phyloP scores from a whole-genome alignment of 1,139 yeast species.

The Chernovozyma sophiae-reginae region DNA sequence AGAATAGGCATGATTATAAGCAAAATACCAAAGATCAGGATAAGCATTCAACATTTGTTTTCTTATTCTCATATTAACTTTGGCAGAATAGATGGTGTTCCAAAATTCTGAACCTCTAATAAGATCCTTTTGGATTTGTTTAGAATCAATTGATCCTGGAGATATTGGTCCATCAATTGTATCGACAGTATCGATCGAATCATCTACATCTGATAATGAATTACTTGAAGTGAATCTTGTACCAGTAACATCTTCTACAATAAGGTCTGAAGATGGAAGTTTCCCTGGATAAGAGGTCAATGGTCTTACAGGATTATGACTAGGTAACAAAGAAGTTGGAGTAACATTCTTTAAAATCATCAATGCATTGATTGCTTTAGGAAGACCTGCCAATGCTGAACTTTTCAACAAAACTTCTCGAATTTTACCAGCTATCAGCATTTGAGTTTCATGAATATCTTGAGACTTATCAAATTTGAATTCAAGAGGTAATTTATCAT shows the following conservation, averaged over 20 bases:
- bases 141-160: conserved; percentile 25
- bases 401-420: conserved; percentile 77
- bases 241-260: conserved; percentile 41
- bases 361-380: conserved; percentile 77
- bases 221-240: conserved; percentile 21
- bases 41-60: conserved; percentile 69
- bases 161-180: conserved; percentile 46
- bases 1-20: conserved; percentile 71
- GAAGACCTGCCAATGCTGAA: conserved; percentile 77
- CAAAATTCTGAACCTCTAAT: conserved; percentile 65
- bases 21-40: conserved; percentile 79
- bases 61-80: conserved; percentile 63
- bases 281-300: conserved; percentile 32
- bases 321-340: conserved; percentile 44
- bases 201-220: neutral
- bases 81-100: conserved; percentile 66
- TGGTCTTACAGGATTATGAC: conserved; percentile 26
- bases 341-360: conserved; percentile 62
- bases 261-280: conserved; percentile 34
- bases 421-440: conserved; percentile 50
- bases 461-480: conserved; percentile 29
- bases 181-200: conserved; percentile 19
- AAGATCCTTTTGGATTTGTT: conserved; percentile 25
- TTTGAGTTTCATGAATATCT: conserved; percentile 36
- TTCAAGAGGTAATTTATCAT: conserved; percentile 35